phyloP scores from a whole-genome alignment of 495 filamentous ascomycete species.

The Xylaria flabelliformis region DNA sequence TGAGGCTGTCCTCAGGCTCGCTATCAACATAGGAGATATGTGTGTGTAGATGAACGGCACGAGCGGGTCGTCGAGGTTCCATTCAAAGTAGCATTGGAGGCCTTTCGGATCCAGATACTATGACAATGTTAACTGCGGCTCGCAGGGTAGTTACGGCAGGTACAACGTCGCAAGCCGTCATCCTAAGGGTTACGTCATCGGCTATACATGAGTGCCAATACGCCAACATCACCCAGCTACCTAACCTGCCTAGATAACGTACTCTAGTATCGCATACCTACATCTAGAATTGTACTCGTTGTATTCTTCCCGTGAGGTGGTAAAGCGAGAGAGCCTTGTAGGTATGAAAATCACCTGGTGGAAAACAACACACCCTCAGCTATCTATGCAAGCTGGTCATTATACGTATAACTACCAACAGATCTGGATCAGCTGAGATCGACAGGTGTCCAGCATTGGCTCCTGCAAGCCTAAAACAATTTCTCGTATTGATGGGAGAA shows the following conservation, averaged over 20 bases:
- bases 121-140: neutral
- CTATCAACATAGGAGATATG: neutral
- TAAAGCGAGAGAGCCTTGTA: neutral
- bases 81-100: neutral
- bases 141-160: neutral
- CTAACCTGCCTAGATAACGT: too few relatives aligned
- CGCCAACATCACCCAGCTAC: neutral
- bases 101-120: neutral
- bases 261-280: too few relatives aligned
- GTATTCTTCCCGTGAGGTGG: neutral
- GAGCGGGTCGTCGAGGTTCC: neutral
- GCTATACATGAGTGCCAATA: neutral
- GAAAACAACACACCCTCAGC: neutral
- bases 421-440: conserved; percentile 20
- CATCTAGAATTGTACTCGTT: neutral
- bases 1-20: neutral
- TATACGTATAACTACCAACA: neutral
- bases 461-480: neutral
- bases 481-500: conserved; percentile 21
- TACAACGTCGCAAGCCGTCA: neutral
- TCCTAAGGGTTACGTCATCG: neutral
- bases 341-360: neutral
- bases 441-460: neutral
- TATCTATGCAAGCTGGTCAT: neutral
- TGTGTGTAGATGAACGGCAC: neutral